Conservation (phyloP, 192 early-diverging fungal species). For the Entomortierella lignicola region DNA sequence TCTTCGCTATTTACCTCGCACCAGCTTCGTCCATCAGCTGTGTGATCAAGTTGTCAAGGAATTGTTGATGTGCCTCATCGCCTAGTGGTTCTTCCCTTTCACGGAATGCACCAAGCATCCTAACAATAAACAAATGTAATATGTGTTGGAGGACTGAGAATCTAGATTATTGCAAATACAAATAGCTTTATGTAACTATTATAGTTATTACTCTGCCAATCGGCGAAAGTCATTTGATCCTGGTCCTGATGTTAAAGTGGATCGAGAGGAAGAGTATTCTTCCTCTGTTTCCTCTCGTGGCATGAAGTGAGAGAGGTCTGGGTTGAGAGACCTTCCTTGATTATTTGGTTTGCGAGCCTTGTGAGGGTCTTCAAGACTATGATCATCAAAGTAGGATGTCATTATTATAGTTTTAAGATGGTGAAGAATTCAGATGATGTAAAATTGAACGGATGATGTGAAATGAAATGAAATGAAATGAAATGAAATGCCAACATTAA, state of each 20-base stretch:
- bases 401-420: neutral
- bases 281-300: constrained; percentile 30
- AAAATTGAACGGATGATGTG: neutral
- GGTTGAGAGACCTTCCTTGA: constrained; percentile 21
- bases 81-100: constrained; percentile 45
- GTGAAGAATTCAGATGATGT: neutral
- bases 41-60: constrained; percentile 67
- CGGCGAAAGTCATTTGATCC: constrained; percentile 29
- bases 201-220: constrained; percentile 30
- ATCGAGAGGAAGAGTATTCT: neutral
- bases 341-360: constrained; percentile 18
- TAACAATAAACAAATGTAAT: constrained; percentile 5
- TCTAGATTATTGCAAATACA: neutral
- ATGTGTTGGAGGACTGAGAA: neutral
- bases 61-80: constrained; percentile 55
- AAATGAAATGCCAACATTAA: neutral
- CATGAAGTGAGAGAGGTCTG: constrained; percentile 52
- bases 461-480: constrained; percentile 1
- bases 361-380: constrained; percentile 46
- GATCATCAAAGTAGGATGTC: constrained; percentile 48
- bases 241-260: constrained; percentile 4
- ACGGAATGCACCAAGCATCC: constrained; percentile 58
- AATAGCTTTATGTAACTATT: no score
- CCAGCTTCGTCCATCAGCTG: constrained; percentile 67
- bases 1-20: constrained; percentile 60